Evolutionary conservation across 768 basidiomycete genomes (phyloP).

Genomic region (Kwoniella sp.): DNA sequence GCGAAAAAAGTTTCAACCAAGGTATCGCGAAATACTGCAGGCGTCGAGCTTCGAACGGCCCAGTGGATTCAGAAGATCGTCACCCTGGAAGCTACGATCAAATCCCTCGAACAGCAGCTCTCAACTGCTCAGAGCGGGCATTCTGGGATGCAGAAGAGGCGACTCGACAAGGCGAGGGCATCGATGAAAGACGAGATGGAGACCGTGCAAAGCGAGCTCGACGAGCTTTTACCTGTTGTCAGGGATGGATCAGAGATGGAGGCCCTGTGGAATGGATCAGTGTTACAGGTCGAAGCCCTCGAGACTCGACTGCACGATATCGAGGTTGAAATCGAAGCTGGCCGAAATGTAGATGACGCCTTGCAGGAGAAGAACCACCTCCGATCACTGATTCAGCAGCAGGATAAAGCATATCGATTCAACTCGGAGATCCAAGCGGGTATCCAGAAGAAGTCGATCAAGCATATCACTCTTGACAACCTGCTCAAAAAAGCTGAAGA

Average conservation of each 20-base stretch:
- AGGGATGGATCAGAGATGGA: constrained; percentile 30
- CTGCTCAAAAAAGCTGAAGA: constrained; percentile 32
- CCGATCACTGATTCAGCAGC: constrained; percentile 23
- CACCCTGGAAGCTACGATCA: constrained; percentile 81
- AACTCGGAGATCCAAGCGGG: constrained; percentile 29
- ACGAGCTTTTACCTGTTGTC: constrained; percentile 25
- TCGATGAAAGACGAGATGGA: constrained; percentile 25
- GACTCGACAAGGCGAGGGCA: constrained; percentile 17
- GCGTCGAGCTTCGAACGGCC: constrained; percentile 90
- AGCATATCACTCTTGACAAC: constrained; percentile 31
- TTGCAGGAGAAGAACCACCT: constrained; percentile 29
- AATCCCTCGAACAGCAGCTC: constrained; percentile 67
- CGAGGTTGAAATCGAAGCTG: constrained; percentile 20
- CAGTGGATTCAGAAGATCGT: constrained; percentile 88
- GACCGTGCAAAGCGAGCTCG: constrained; percentile 27
- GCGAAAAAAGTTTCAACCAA: constrained; percentile 99
- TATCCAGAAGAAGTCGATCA: constrained; percentile 20
- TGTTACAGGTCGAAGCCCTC: constrained; percentile 29
- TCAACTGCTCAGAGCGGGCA: constrained; percentile 24
- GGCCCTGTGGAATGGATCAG: constrained; percentile 35
- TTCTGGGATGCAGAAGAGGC: constrained; percentile 28
- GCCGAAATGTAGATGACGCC: constrained; percentile 19
- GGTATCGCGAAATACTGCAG: constrained; percentile 90
- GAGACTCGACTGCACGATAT: constrained; percentile 33
- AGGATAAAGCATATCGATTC: constrained; percentile 32